Evolutionary conservation across 2,329 filamentous ascomycete species (phyloP), one percentile per base, ranked within the genome.

Genomic region (Colletotrichum neosansevieriae): DNA sequence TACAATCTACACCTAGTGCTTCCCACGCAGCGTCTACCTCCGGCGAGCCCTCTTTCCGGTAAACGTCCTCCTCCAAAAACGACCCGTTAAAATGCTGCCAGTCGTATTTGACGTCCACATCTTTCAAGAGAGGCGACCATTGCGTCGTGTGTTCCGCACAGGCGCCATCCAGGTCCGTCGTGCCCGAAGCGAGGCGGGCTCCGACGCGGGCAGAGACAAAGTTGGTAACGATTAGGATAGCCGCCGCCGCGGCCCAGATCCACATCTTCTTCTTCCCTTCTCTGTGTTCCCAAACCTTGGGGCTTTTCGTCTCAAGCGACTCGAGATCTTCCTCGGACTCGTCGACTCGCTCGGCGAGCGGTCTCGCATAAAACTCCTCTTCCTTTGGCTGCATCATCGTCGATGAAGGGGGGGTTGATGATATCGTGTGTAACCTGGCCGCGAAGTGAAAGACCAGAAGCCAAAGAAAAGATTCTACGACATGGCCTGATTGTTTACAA

Each of bases 21-120:
- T 78, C 80, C 88, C 88, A 90, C 0, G 87, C 88, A 3, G 80
- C 81, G 68, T 90, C 88, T 0, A 88, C 86, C 58, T 86, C 84
- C 0, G 84, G 82, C 0, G 83, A 79, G 1, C 81, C 84, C 12
- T 79, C 74, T 65, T 82, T 79, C 2, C 87, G 83, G 72, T 85
- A 90, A 15, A 85, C 75, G 29, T 84, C 85, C 71, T 88, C 83
- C 0, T 86, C 77, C 62, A 88, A 72, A 19, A 90, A 86, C 0
- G 84, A 84, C 0, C 87, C 88, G 69, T 90, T 88, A 75, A 89
- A 90, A 2, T 71, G 71, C 58, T 81, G 74, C 13, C 65, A 56
- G 2, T 63, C 29, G 60, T 82, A 81, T 13, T 71, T 72, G 44
- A 81, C 73, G 13, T 70, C 50, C 4, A 81, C 74, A 11, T 80